Conservation (phyloP, 352 stramenopile genomes). For the Peronosclerospora sorghi region DNA sequence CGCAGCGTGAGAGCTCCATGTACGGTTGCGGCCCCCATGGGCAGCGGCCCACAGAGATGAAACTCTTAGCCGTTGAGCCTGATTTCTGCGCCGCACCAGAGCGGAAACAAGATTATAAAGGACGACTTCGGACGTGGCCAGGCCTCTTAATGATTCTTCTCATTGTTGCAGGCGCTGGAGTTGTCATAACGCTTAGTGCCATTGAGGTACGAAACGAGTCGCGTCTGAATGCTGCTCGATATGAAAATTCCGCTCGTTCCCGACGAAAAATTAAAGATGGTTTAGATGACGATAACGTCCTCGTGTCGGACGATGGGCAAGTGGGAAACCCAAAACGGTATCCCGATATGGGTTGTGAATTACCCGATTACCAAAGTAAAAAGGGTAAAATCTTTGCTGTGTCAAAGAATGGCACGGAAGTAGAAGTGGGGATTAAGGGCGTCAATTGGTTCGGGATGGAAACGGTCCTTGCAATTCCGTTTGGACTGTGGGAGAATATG, state of each 20-base stretch:
- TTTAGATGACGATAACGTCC: slow-evolving; percentile 13
- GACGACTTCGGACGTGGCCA: slow-evolving; percentile 51
- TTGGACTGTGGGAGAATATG: slow-evolving; percentile 64
- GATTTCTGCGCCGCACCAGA: slow-evolving; percentile 28
- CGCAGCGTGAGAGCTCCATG: slow-evolving; percentile 12
- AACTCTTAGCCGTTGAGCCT: slow-evolving; percentile 38
- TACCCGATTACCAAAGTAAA: slow-evolving; percentile 59
- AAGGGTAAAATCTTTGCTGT: slow-evolving; percentile 35
- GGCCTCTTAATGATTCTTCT: slow-evolving; percentile 39
- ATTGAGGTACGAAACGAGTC: slow-evolving; percentile 24
- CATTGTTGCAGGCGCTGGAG: slow-evolving; percentile 26
- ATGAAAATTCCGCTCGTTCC: slow-evolving; percentile 18
- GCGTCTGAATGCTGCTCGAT: slow-evolving; percentile 11
- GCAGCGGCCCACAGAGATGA: slow-evolving; percentile 48
- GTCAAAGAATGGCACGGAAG: slow-evolving; percentile 41
- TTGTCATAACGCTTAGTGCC: slow-evolving; percentile 40
- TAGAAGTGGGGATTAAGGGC: slow-evolving; percentile 43
- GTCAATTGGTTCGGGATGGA: slow-evolving; percentile 78
- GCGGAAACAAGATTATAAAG: slow-evolving; percentile 54
- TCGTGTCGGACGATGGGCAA: slow-evolving; percentile 40
- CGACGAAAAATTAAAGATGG: slow-evolving; percentile 35
- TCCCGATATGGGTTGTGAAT: slow-evolving; percentile 35
- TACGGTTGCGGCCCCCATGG: slow-evolving; percentile 11
- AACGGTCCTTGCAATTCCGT: slow-evolving; percentile 42
- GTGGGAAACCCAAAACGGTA: slow-evolving; percentile 50